These are phyloP conservation scores for Alternaria gaisen DNA, from an alignment of 2,329 filamentous ascomycete genomes.

Conservation along the genomic window DNA sequence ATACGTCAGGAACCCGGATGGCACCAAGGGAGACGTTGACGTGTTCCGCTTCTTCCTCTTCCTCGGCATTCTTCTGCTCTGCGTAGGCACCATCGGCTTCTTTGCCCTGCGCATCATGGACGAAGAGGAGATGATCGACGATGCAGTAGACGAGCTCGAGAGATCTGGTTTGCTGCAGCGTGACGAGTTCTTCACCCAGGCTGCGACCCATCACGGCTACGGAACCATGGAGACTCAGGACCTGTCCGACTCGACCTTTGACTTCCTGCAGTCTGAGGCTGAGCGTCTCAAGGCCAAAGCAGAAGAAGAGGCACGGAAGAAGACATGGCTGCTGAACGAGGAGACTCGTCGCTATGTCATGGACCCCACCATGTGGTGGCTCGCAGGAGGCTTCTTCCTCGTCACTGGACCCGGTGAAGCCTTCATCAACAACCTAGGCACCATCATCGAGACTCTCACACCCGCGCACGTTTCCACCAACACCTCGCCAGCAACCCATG, in stretches of 20 bases:
- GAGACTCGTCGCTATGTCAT: conserved; percentile 86
- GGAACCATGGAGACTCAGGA: conserved; percentile 65
- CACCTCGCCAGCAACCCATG: conserved; percentile 82
- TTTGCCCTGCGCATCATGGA: conserved; percentile 81
- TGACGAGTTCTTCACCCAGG: conserved; percentile 73
- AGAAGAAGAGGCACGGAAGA: conserved; percentile 73
- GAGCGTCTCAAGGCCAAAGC: conserved; percentile 57
- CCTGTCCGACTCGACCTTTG: conserved; percentile 58
- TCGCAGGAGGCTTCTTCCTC: conserved; percentile 89
- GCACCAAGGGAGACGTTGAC: conserved; percentile 67
- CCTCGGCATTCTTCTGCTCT: conserved; percentile 74
- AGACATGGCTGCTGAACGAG: conserved; percentile 89
- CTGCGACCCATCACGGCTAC: conserved; percentile 66
- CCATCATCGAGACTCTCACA: conserved; percentile 87
- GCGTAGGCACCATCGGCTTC: conserved; percentile 75
- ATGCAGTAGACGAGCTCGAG: conserved; percentile 89
- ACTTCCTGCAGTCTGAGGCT: conserved; percentile 56
- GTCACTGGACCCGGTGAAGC: conserved; percentile 95
- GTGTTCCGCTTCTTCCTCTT: conserved; percentile 92
- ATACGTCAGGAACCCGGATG: conserved; percentile 72
- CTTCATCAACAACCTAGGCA: conserved; percentile 97
- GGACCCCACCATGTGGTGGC: conserved; percentile 95
- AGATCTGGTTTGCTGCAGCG: conserved; percentile 82
- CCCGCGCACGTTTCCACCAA: conserved; percentile 64
- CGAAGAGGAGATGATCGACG: conserved; percentile 87